Conservation (phyloP, 805 yeast species). For the Brettanomyces anomalus region DNA sequence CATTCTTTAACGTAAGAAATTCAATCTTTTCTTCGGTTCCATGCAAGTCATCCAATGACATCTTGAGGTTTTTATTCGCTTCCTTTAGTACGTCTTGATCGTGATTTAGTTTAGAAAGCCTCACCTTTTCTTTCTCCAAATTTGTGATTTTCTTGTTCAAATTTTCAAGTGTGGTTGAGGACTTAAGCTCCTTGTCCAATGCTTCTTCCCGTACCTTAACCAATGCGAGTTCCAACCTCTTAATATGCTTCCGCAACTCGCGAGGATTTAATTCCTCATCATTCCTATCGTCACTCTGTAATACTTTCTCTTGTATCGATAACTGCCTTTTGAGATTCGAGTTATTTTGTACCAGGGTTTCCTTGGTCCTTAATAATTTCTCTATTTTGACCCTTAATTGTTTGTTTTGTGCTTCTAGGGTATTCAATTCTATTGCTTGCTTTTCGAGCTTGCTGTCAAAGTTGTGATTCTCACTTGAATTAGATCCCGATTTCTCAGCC, state of each 20-base stretch:
- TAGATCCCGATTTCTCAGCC: background rate
- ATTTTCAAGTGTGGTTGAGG: conserved; percentile 12
- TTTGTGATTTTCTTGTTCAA: conserved; percentile 11
- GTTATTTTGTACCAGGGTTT: conserved; percentile 21
- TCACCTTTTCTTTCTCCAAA: conserved; percentile 6
- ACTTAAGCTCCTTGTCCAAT: conserved; percentile 18
- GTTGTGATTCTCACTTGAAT: background rate
- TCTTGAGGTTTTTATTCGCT: conserved; percentile 19
- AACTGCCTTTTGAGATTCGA: conserved; percentile 17
- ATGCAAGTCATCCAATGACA: conserved; percentile 19
- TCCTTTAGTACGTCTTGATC: conserved; percentile 1
- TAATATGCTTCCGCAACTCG: conserved; percentile 23
- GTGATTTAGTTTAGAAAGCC: conserved; percentile 8
- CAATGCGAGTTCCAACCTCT: conserved; percentile 33
- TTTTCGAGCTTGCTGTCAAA: conserved; percentile 16
- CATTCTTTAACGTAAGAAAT: conserved; percentile 27
- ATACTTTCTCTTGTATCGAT: background rate
- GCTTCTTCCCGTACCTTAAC: conserved; percentile 24
- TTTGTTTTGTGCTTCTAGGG: conserved; percentile 25
- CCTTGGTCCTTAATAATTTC: conserved; percentile 24
- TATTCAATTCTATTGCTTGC: conserved; percentile 40
- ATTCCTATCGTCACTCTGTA: background rate
- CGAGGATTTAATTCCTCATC: background rate
- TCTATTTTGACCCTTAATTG: conserved; percentile 14
- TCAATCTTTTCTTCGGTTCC: conserved; percentile 27